Percentiles rank a stretch among this genome's conserved stretches.
phyloP scores from a whole-genome alignment of 75 land plant genomes.

The Selaginella moellendorffii region DNA sequence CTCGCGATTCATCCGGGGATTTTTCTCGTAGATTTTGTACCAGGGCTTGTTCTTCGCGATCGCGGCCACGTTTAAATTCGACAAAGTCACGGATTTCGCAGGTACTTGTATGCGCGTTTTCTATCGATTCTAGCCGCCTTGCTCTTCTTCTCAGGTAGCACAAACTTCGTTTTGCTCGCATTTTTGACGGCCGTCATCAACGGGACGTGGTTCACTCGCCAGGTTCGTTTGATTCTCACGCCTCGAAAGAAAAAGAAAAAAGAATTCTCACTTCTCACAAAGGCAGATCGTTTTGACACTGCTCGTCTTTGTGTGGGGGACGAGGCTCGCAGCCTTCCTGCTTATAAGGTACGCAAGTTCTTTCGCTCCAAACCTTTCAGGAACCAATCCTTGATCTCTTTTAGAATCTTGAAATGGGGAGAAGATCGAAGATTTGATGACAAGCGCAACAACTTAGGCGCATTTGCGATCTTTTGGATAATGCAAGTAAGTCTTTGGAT shows the following conservation, averaged over 20 bases:
- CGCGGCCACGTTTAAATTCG: constrained; percentile 68
- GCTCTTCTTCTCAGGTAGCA: too few species aligned
- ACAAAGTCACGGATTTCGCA: constrained; percentile 91
- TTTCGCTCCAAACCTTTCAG: too few species aligned
- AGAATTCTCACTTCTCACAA: too few species aligned
- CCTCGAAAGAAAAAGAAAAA: too few species aligned
- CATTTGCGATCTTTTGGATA: constrained; percentile 76
- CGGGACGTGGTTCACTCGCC: constrained; percentile 75
- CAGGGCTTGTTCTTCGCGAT: constrained; percentile 64
- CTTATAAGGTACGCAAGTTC: constrained; percentile 91
- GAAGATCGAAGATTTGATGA: constrained; percentile 92
- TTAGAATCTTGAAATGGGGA: constrained; percentile 93
- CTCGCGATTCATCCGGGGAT: too few species aligned
- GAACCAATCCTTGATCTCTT: too few species aligned
- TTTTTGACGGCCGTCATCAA: constrained; percentile 57
- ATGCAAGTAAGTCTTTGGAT: constrained; percentile 46
- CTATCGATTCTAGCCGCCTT: too few species aligned
- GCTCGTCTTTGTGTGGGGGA: constrained; percentile 68
- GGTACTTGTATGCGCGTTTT: too few species aligned
- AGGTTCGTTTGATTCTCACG: too few species aligned
- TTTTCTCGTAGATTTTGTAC: constrained; percentile 44
- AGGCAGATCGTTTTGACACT: constrained; percentile 51
- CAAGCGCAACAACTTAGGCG: constrained; percentile 55
- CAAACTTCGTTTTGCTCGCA: constrained; percentile 82
- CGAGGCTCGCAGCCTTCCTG: constrained; percentile 65